A percentile compares a stretch with the other conserved stretches of the same genome.
Conservation (phyloP, 2,329 filamentous ascomycete genomes). For the Pseudogymnoascus sp. region DNA sequence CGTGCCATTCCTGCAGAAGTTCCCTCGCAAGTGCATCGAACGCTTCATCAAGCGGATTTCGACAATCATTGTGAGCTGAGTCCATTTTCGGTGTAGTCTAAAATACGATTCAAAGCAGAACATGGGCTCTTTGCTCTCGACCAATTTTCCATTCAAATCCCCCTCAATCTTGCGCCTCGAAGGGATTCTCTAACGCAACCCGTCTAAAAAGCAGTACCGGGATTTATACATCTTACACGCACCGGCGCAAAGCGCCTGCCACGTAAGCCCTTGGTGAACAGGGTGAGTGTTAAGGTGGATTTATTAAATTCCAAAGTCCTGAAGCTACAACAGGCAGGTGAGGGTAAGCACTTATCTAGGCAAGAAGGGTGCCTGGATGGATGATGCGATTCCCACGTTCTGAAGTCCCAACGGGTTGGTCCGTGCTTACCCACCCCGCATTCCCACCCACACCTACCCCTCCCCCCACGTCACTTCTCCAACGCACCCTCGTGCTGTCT, state of each 20-base stretch:
- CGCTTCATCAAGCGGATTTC: constrained; percentile 15
- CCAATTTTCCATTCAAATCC: background rate
- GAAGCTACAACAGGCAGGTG: too few species aligned
- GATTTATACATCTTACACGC: background rate
- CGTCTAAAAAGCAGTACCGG: background rate
- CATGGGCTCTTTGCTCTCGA: background rate
- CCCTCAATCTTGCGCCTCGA: background rate
- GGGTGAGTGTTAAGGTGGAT: too few species aligned
- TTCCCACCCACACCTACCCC: background rate
- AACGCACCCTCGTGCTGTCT: background rate
- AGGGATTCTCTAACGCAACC: background rate
- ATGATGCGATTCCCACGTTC: background rate
- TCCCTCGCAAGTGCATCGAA: constrained; percentile 22
- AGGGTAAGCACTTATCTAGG: background rate
- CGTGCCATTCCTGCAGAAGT: constrained; percentile 34
- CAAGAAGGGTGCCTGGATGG: background rate
- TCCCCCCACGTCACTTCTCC: background rate
- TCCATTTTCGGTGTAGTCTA: background rate
- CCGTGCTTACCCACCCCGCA: background rate
- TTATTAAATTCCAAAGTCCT: too few species aligned
- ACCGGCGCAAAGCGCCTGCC: background rate
- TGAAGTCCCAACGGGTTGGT: background rate
- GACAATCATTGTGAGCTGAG: background rate
- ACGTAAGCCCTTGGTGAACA: background rate
- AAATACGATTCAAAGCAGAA: background rate